A percentile compares a stretch with the other conserved stretches of the same genome.
phyloP scores from a whole-genome alignment of 1,284 basidiomycete genomes.

The Sanguinoderma infundibulare region DNA sequence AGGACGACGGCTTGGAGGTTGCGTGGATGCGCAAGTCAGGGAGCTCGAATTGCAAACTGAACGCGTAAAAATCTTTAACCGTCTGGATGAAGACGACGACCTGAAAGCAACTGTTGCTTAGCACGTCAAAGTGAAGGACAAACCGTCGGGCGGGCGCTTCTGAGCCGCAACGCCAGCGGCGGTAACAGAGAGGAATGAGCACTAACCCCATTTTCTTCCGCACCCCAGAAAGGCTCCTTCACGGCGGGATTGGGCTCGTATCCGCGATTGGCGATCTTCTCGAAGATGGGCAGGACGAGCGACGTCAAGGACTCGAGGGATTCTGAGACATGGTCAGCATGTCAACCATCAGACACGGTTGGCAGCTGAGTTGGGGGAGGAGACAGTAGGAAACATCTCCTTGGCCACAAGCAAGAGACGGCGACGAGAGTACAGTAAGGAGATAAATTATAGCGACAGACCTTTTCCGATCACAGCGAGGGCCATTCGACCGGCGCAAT shows the following conservation, averaged over 20 bases:
- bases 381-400: neutral
- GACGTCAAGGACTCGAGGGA: constrained; percentile 32
- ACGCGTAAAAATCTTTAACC: constrained; percentile 60
- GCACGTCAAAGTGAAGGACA: neutral
- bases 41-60: constrained; percentile 62
- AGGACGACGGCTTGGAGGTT: constrained; percentile 55
- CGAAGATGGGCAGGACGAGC: constrained; percentile 42
- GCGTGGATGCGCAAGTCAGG: constrained; percentile 60
- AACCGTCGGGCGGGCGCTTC: neutral
- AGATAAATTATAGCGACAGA: constrained; percentile 10
- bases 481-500: constrained; percentile 73
- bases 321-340: constrained; percentile 20
- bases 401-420: neutral
- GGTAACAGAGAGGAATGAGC: neutral
- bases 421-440: neutral
- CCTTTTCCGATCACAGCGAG: constrained; percentile 42
- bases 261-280: constrained; percentile 51
- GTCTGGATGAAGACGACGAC: constrained; percentile 63
- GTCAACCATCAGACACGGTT: neutral
- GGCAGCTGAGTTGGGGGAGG: neutral
- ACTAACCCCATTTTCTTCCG: constrained; percentile 47
- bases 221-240: constrained; percentile 33
- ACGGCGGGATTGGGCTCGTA: constrained; percentile 44
- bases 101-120: constrained; percentile 32
- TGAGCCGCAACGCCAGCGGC: neutral